Percentiles rank a stretch among this genome's conserved stretches.
Conservation (phyloP, 1,139 yeast species). For the Blastobotrys apis region DNA sequence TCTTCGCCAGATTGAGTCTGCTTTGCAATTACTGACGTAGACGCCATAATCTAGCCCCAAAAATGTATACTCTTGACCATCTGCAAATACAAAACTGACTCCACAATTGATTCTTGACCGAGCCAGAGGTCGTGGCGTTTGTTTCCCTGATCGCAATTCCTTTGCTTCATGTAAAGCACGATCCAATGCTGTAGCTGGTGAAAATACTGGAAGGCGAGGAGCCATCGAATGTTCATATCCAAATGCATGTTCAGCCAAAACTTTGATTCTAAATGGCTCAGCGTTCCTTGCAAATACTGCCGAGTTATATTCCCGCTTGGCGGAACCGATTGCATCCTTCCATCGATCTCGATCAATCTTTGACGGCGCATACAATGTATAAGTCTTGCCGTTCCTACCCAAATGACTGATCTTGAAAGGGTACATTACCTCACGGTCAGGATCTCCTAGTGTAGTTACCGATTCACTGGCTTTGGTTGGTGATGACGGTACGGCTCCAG, state of each 20-base stretch:
- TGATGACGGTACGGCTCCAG: conserved; percentile 11
- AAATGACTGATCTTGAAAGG: conserved; percentile 49
- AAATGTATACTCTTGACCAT: conserved; percentile 37
- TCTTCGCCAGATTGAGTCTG: conserved; percentile 49
- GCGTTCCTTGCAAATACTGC: conserved; percentile 40
- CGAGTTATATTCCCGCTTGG: conserved; percentile 51
- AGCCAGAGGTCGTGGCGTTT: conserved; percentile 31
- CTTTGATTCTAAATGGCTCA: conserved; percentile 53
- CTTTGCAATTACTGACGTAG: conserved; percentile 35
- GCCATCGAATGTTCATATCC: conserved; percentile 56
- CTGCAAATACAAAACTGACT: conserved; percentile 35
- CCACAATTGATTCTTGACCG: conserved; percentile 35
- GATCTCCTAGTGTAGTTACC: conserved; percentile 24
- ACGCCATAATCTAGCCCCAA: conserved; percentile 48
- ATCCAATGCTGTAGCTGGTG: conserved; percentile 62
- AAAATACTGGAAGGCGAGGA: conserved; percentile 59
- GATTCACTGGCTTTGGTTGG: conserved; percentile 15
- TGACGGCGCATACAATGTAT: conserved; percentile 54
- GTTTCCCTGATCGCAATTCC: conserved; percentile 16
- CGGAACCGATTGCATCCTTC: conserved; percentile 52
- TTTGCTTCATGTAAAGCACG: conserved; percentile 39
- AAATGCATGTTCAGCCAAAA: conserved; percentile 58
- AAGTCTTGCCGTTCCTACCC: conserved; percentile 49
- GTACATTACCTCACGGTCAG: conserved; percentile 33
- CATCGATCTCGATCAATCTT: conserved; percentile 56